phyloP scores from a whole-genome alignment of 805 yeast species.

The Saccharomyces mikatae region DNA sequence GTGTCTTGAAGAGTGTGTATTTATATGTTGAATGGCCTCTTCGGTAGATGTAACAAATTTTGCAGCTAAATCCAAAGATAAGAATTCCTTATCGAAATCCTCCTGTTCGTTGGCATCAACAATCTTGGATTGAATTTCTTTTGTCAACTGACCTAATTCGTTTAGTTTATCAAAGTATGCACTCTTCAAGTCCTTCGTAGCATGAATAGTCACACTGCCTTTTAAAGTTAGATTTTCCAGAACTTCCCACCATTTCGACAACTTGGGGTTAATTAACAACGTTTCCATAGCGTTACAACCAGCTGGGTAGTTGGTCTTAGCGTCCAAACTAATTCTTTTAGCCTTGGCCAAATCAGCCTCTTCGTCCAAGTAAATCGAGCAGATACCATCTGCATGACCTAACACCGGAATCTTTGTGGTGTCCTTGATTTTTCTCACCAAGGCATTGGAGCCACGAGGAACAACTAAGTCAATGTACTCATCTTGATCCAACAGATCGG shows the following conservation, averaged over 20 bases:
- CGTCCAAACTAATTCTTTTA: constrained; percentile 63
- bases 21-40: constrained; percentile 81
- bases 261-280: constrained; percentile 44
- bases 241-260: constrained; percentile 33
- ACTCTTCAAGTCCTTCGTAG: constrained; percentile 42
- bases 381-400: constrained; percentile 98
- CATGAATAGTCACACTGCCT: constrained; percentile 63
- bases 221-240: constrained; percentile 44
- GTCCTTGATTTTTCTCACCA: constrained; percentile 78
- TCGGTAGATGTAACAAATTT: constrained; percentile 48
- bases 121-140: constrained; percentile 22
- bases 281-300: constrained; percentile 98
- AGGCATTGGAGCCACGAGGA: constrained; percentile 94
- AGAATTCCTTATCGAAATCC: constrained; percentile 77
- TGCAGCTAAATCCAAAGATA: constrained; percentile 77
- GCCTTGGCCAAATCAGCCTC: constrained; percentile 77
- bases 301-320: constrained; percentile 95
- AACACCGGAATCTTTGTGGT: constrained; percentile 91
- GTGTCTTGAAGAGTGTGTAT: constrained; percentile 88
- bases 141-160: constrained; percentile 6
- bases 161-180: constrained; percentile 21
- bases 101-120: constrained; percentile 38
- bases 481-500: constrained; percentile 77
- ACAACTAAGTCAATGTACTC: constrained; percentile 87
- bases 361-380: constrained; percentile 77